Evolutionary conservation across 1,284 basidiomycete genomes (phyloP), one percentile per base, ranked within the genome.

Genomic region (Paramarasmius palmivorus): DNA sequence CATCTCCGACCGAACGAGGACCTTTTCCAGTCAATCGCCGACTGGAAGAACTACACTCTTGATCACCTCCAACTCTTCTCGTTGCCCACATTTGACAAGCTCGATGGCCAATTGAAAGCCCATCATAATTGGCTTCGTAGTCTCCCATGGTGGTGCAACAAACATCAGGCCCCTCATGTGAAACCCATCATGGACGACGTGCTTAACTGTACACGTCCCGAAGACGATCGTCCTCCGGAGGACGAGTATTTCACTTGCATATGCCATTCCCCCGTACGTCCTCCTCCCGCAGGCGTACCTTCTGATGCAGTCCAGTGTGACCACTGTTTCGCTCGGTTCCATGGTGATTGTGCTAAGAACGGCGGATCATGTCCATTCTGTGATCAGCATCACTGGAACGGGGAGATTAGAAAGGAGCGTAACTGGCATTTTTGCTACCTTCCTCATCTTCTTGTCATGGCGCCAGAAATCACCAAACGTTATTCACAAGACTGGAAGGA

Each of bases 351-450:
- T 60, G 90, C 89, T 10, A 84, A 84, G 58, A 90, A 86, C 59
- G 90, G 90, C n/a, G 90, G 90, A 35, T 92, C 90, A 7, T 92
- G 90, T 65, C 90, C 90, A 0, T 92, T 92, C 74, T 92, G 90
- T 61, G 90, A 92, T 59, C 89, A 92, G 61, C 86, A 90, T 59
- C 90, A 92, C 61, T 92, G 90, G 90, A 90, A 92, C 61, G 90
- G 90, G 25, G 79, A 85, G 6, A 84, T 92, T 53, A 82, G 83
- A 66, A 91, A 90, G 66, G 81, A 88, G 55, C 83, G 90, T 47
- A 88, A 76, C 60, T 92, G 84, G 81, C 88, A 92, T 63, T 92
- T 88, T 70, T 87, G 82, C 65, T 89, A 82, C 67, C 77, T 92
- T 32, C 86, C 89, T 2, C 75, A 79, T 19, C 81, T 90, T 50